Evolutionary conservation across 352 stramenopile genomes (phyloP).

Genomic region (Phytophthora hibernalis): DNA sequence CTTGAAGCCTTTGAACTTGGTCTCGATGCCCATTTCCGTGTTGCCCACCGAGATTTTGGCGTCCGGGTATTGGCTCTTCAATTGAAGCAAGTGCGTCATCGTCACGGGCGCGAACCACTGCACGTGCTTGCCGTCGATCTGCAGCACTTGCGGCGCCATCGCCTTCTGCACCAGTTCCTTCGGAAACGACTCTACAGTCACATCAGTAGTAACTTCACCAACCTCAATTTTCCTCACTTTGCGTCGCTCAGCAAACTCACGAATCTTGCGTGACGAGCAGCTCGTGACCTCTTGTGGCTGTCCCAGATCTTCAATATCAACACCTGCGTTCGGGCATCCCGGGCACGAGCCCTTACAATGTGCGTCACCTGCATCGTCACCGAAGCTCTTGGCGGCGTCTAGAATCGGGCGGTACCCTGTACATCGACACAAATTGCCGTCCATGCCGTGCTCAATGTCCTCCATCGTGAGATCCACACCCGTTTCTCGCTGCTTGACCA

Average conservation of each 20-base stretch:
- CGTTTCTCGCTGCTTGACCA: constrained; percentile 81
- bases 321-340: constrained; percentile 71
- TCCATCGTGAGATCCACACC: constrained; percentile 77
- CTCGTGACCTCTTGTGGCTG: constrained; percentile 53
- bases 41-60: constrained; percentile 97
- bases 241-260: constrained; percentile 54
- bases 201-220: constrained; percentile 27
- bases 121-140: constrained; percentile 73
- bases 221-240: constrained; percentile 32
- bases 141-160: constrained; percentile 57
- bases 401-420: constrained; percentile 90
- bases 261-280: constrained; percentile 77
- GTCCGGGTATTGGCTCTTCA: constrained; percentile 86
- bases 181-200: constrained; percentile 49
- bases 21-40: constrained; percentile 97
- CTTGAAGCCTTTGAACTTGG: constrained; percentile 93
- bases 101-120: constrained; percentile 95
- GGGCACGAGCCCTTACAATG: constrained; percentile 73
- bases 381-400: constrained; percentile 90
- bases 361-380: constrained; percentile 58
- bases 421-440: constrained; percentile 97
- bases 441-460: constrained; percentile 94
- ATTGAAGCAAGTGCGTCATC: constrained; percentile 85
- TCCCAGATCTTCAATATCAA: constrained; percentile 70
- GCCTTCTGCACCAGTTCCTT: constrained; percentile 68